phyloP scores from a whole-genome alignment of 345 rosid species.

The Bruguiera gymnorhiza region DNA sequence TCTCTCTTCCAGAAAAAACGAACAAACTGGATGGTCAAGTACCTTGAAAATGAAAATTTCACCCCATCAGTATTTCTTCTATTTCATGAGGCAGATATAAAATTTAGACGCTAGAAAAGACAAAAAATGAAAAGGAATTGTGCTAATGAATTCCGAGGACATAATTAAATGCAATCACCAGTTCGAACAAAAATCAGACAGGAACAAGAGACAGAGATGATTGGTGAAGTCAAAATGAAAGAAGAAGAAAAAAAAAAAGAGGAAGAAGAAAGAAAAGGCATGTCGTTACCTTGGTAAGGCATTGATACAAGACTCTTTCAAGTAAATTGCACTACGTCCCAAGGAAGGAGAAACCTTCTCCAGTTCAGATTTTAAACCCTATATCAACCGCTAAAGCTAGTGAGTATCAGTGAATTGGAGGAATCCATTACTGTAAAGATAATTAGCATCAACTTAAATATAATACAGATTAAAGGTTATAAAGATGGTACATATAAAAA shows the following conservation, averaged over 20 bases:
- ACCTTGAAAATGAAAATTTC: conserved; percentile 46
- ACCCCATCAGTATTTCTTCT: neutral
- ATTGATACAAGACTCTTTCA: conserved; percentile 80
- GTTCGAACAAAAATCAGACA: too few relatives aligned
- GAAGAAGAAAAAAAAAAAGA: neutral
- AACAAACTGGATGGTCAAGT: conserved; percentile 94
- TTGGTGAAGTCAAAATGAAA: too few relatives aligned
- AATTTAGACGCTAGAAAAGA: conserved; percentile 4
- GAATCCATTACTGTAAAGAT: too few relatives aligned
- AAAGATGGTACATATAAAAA: neutral
- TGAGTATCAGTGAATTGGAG: neutral
- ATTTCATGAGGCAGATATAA: neutral
- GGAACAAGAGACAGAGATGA: neutral
- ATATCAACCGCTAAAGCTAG: conserved; percentile 8
- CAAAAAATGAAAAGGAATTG: neutral
- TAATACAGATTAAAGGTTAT: neutral
- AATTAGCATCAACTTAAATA: neutral
- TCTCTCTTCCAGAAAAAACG: conserved; percentile 99
- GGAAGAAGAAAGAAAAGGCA: neutral
- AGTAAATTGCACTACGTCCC: conserved; percentile 77
- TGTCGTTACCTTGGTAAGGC: conserved; percentile 70
- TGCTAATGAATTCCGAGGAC: too few relatives aligned
- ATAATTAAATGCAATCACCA: too few relatives aligned
- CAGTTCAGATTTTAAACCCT: conserved; percentile 96
- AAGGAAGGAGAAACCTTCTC: conserved; percentile 89